Evolutionary conservation across 2,329 filamentous ascomycete genomes (phyloP).

Genomic region (Xylaria sp.): DNA sequence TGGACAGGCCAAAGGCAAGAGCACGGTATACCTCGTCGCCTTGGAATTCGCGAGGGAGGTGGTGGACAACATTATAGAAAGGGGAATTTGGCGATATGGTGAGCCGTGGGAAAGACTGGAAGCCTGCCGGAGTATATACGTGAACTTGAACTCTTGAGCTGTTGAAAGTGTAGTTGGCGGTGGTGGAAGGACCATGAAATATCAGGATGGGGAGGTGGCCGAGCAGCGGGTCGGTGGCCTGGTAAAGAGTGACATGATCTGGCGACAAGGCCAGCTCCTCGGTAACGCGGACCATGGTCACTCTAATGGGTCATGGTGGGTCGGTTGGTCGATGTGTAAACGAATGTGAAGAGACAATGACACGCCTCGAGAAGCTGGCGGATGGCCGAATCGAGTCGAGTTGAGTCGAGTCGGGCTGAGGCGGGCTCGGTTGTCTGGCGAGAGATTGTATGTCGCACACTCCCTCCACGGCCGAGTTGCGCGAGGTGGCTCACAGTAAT

Average conservation of each 20-base stretch:
- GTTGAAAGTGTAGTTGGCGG: conserved; percentile 85
- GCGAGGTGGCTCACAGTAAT: conserved; percentile 34
- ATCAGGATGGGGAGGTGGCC: conserved; percentile 84
- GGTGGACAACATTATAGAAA: conserved; percentile 88
- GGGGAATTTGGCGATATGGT: conserved; percentile 93
- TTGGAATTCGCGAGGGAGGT: conserved; percentile 92
- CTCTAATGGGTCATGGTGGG: conserved; percentile 56
- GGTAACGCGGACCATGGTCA: conserved; percentile 83
- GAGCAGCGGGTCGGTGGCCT: conserved; percentile 85
- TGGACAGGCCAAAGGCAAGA: conserved; percentile 90
- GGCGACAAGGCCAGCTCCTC: conserved; percentile 82
- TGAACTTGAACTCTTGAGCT: conserved; percentile 96
- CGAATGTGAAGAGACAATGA: conserved; percentile 34
- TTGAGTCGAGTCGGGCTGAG: background rate
- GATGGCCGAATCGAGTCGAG: conserved; percentile 10
- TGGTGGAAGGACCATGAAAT: conserved; percentile 92
- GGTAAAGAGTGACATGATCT: conserved; percentile 87
- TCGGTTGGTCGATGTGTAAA: conserved; percentile 36
- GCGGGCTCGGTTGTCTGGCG: conserved; percentile 13
- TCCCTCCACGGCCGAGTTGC: conserved; percentile 34
- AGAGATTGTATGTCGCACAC: conserved; percentile 25
- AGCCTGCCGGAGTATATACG: conserved; percentile 88
- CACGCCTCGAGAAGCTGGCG: conserved; percentile 30
- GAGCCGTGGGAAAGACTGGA: conserved; percentile 89
- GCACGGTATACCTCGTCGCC: conserved; percentile 93